These are phyloP conservation scores for Wickerhamomyces strasburgensis DNA, from an alignment of 805 yeast genomes.

Conservation along the genomic window DNA sequence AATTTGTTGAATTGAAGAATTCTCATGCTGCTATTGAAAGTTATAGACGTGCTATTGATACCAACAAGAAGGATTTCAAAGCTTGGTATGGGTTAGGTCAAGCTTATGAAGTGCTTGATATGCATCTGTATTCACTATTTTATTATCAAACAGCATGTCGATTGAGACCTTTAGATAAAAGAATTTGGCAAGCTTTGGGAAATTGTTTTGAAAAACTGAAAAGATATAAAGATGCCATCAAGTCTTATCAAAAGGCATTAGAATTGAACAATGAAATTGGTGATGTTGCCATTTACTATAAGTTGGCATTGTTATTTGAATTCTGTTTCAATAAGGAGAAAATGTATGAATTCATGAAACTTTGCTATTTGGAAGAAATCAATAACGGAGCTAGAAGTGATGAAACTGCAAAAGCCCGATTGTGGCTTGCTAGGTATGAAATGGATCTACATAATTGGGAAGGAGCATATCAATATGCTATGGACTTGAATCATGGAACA, in stretches of 20 bases:
- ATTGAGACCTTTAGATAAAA: conserved; percentile 78
- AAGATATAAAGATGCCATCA: conserved; percentile 67
- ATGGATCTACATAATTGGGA: conserved; percentile 51
- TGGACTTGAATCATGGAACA: conserved; percentile 65
- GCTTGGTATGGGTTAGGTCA: conserved; percentile 99
- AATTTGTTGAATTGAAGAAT: conserved; percentile 91
- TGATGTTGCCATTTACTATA: conserved; percentile 54
- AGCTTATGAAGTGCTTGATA: conserved; percentile 93
- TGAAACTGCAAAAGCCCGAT: conserved; percentile 71
- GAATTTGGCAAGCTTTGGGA: conserved; percentile 97
- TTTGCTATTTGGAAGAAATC: conserved; percentile 55
- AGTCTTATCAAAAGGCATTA: conserved; percentile 76
- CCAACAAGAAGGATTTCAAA: conserved; percentile 80
- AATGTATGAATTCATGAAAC: conserved; percentile 29
- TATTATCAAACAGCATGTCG: conserved; percentile 90
- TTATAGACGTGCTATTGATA: conserved; percentile 88
- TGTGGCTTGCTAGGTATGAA: conserved; percentile 81
- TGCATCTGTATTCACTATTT: conserved; percentile 88
- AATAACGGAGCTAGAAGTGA: conserved; percentile 60
- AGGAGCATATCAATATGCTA: conserved; percentile 68
- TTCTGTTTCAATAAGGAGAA: conserved; percentile 38
- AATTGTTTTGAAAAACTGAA: conserved; percentile 80
- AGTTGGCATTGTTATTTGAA: conserved; percentile 65
- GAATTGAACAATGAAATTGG: conserved; percentile 47
- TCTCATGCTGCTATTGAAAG: conserved; percentile 97